Percentiles rank a stretch among this genome's conserved stretches.
These are phyloP conservation scores for Trichosanthes truncata DNA, from an alignment of 306 rosid species.

Conservation along the genomic window DNA sequence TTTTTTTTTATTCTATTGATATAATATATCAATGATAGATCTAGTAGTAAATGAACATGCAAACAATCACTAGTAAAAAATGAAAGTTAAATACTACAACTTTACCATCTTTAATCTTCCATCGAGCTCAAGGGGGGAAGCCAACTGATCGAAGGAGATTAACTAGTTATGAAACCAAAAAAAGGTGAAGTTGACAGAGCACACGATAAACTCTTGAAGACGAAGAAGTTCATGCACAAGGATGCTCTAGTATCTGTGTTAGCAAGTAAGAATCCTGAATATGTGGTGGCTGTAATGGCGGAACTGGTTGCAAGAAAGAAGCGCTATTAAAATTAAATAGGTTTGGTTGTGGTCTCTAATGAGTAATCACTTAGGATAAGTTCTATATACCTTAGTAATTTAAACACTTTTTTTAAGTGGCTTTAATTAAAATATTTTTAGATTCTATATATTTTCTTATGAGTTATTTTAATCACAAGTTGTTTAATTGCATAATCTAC, in stretches of 20 bases:
- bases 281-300: slow-evolving; percentile 79
- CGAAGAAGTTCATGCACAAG: slow-evolving; percentile 78
- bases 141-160: slow-evolving; percentile 60
- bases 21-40: too few relatives aligned
- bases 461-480: too few relatives aligned
- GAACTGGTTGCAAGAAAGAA: slow-evolving; percentile 79
- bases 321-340: background rate
- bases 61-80: too few relatives aligned
- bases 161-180: slow-evolving; percentile 43
- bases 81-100: background rate
- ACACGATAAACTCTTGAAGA: slow-evolving; percentile 71
- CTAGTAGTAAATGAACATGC: too few relatives aligned
- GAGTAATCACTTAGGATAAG: too few relatives aligned
- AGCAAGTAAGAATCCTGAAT: slow-evolving; percentile 48
- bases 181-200: slow-evolving; percentile 43
- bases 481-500: too few relatives aligned
- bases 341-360: too few relatives aligned
- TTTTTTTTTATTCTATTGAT: too few relatives aligned
- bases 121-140: slow-evolving; percentile 78
- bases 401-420: too few relatives aligned
- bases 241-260: slow-evolving; percentile 67
- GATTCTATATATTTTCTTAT: too few relatives aligned
- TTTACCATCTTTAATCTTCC: slow-evolving; percentile 52
- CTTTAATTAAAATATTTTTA: too few relatives aligned
- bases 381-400: too few relatives aligned